These are phyloP conservation scores for Wallacemonas collosoma DNA, from an alignment of 208 protist species.

Conservation along the genomic window DNA sequence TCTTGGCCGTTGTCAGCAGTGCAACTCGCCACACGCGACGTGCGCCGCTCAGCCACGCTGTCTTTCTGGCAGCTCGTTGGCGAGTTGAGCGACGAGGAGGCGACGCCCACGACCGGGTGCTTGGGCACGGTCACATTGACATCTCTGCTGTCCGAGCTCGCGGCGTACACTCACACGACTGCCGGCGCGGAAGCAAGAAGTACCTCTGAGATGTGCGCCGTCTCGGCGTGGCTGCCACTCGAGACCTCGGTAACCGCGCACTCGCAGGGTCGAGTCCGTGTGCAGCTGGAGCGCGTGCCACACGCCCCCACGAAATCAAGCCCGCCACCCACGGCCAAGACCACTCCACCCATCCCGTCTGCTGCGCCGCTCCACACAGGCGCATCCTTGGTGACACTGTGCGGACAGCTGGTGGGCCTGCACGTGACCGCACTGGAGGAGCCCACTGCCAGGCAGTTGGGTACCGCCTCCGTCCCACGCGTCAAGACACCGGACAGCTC, in stretches of 20 bases:
- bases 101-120: not conserved
- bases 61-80: conserved; percentile 2
- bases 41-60: not conserved
- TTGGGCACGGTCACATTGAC: not conserved
- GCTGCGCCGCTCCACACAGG: not conserved
- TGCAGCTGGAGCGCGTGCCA: not conserved
- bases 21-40: not conserved
- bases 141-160: not conserved
- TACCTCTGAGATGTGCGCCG: not conserved
- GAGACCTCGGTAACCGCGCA: not conserved
- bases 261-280: not conserved
- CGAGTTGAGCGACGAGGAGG: not conserved
- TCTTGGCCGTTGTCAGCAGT: not conserved
- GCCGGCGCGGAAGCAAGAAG: not conserved
- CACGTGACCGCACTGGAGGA: not conserved
- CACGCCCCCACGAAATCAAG: not conserved
- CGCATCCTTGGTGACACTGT: not conserved
- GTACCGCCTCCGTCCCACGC: not conserved
- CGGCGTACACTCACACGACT: conserved; percentile 6
- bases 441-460: too few relatives aligned
- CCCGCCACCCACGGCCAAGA: too few relatives aligned
- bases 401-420: not conserved
- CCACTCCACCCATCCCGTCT: too few relatives aligned
- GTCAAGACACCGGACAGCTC: not conserved
- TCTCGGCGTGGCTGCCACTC: conserved; percentile 11